phyloP scores from a whole-genome alignment of 495 filamentous ascomycete species.

The Echria macrotheca region DNA sequence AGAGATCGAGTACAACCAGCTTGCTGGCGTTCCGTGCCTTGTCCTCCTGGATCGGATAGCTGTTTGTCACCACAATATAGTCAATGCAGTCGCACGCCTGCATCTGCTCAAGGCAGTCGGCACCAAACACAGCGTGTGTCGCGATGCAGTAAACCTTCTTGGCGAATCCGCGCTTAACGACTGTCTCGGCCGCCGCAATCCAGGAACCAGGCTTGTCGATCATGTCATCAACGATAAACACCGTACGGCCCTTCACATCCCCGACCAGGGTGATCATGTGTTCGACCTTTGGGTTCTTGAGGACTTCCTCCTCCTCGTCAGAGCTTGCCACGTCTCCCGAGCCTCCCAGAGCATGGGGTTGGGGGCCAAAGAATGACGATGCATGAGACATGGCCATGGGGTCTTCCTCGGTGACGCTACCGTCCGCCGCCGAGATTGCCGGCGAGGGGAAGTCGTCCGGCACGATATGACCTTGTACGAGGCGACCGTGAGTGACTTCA shows the following conservation, averaged over 20 bases:
- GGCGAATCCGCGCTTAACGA: slow-evolving; percentile 84
- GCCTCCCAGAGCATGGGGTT: slow-evolving; percentile 68
- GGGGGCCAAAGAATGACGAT: slow-evolving; percentile 50
- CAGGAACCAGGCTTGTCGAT: slow-evolving; percentile 95
- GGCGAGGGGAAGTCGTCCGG: slow-evolving; percentile 87
- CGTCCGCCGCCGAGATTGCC: slow-evolving; percentile 53
- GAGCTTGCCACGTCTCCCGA: slow-evolving; percentile 75
- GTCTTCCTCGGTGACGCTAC: slow-evolving; percentile 51
- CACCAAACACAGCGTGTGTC: slow-evolving; percentile 90
- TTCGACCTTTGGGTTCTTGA: slow-evolving; percentile 68
- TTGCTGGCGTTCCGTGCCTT: slow-evolving; percentile 69
- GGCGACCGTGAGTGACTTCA: slow-evolving; percentile 84
- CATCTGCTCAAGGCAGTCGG: slow-evolving; percentile 83
- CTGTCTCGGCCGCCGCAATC: slow-evolving; percentile 98
- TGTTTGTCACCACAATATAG: slow-evolving; percentile 91
- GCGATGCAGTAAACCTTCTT: slow-evolving; percentile 97
- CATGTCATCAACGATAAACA: slow-evolving; percentile 97
- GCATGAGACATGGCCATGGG: slow-evolving; percentile 52
- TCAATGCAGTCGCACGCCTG: slow-evolving; percentile 89
- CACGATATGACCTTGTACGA: slow-evolving; percentile 95
- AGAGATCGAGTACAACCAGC: slow-evolving; percentile 82
- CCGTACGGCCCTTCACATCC: slow-evolving; percentile 76
- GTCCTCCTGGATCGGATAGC: slow-evolving; percentile 78
- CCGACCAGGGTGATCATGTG: slow-evolving; percentile 95
- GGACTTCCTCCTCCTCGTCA: slow-evolving; percentile 83